A percentile compares a stretch with the other conserved stretches of the same genome.
These are phyloP conservation scores for Alternaria ethzedia DNA, from an alignment of 2,329 filamentous ascomycete species.

Conservation along the genomic window DNA sequence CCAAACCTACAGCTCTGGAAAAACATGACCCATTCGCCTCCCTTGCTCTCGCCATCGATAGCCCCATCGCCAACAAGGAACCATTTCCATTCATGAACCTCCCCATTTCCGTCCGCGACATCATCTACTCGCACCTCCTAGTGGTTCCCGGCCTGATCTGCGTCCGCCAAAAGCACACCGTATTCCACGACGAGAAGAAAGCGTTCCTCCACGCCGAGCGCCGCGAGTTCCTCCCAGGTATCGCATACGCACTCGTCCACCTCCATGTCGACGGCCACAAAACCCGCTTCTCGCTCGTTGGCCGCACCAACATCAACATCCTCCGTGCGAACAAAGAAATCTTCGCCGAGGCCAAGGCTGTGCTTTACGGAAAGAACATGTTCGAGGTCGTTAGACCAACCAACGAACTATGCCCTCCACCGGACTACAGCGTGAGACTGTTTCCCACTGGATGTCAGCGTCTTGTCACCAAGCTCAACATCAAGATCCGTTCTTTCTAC, in stretches of 20 bases:
- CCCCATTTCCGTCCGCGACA: conserved; percentile 25
- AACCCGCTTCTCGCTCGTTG: conserved; percentile 20
- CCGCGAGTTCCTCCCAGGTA: conserved; percentile 30
- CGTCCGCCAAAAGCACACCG: conserved; percentile 34
- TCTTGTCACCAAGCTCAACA: conserved; percentile 25
- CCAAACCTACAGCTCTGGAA: background rate
- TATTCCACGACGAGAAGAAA: conserved; percentile 16
- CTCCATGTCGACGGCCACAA: conserved; percentile 21
- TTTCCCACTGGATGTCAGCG: conserved; percentile 27
- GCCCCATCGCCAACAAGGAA: background rate
- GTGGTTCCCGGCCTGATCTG: conserved; percentile 32
- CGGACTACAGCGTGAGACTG: conserved; percentile 28
- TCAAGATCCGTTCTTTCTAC: conserved; percentile 31
- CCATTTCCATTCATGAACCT: conserved; percentile 31
- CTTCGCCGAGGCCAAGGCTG: conserved; percentile 48
- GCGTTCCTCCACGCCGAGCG: conserved; percentile 25
- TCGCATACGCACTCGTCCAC: conserved; percentile 28
- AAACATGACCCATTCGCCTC: conserved; percentile 1
- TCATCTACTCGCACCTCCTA: conserved; percentile 30
- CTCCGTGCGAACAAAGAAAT: conserved; percentile 47
- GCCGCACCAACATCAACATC: conserved; percentile 31
- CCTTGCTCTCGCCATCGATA: background rate
- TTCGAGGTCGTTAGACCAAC: conserved; percentile 40
- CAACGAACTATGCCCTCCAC: conserved; percentile 23
- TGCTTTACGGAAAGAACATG: conserved; percentile 51